phyloP scores from a whole-genome alignment of 352 stramenopile genomes.

The Pythium coloratum region DNA sequence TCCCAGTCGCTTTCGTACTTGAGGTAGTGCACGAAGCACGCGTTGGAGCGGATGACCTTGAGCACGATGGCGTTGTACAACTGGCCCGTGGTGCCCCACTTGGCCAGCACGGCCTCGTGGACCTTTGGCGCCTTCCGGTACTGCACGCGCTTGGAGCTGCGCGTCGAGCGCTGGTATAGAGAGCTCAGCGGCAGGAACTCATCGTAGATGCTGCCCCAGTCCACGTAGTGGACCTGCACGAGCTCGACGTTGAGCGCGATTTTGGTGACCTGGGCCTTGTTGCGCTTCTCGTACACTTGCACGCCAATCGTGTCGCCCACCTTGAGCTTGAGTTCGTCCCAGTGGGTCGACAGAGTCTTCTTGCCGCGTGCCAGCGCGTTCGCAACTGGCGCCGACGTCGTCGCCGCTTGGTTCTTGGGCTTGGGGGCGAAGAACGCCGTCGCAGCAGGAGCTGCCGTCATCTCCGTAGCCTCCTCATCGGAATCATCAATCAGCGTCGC shows the following conservation, averaged over 20 bases:
- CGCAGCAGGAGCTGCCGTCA: neutral
- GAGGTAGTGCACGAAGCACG: slow-evolving; percentile 79
- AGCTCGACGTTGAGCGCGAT: slow-evolving; percentile 70
- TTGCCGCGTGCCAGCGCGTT: slow-evolving; percentile 17
- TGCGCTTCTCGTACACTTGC: slow-evolving; percentile 76
- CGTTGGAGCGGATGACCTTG: slow-evolving; percentile 76
- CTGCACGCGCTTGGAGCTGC: slow-evolving; percentile 47
- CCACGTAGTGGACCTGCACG: slow-evolving; percentile 76
- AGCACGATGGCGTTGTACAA: slow-evolving; percentile 81
- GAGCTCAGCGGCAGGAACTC: slow-evolving; percentile 67
- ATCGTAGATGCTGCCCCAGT: slow-evolving; percentile 84
- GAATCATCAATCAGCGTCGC: neutral
- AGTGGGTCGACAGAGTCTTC: slow-evolving; percentile 44
- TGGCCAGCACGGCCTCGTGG: slow-evolving; percentile 71
- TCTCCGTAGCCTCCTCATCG: neutral
- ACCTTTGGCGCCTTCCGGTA: slow-evolving; percentile 66
- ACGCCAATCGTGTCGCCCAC: slow-evolving; percentile 70
- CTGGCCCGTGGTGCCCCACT: slow-evolving; percentile 67
- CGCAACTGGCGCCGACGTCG: slow-evolving; percentile 13
- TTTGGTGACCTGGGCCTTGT: slow-evolving; percentile 61
- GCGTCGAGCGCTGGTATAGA: slow-evolving; percentile 51
- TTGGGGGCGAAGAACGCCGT: neutral
- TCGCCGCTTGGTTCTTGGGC: neutral
- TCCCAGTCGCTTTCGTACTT: slow-evolving; percentile 87
- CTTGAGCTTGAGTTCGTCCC: slow-evolving; percentile 59